Evolutionary conservation across 1,139 yeast genomes (phyloP).

Genomic region (Yamadazyma atmosphaerica): DNA sequence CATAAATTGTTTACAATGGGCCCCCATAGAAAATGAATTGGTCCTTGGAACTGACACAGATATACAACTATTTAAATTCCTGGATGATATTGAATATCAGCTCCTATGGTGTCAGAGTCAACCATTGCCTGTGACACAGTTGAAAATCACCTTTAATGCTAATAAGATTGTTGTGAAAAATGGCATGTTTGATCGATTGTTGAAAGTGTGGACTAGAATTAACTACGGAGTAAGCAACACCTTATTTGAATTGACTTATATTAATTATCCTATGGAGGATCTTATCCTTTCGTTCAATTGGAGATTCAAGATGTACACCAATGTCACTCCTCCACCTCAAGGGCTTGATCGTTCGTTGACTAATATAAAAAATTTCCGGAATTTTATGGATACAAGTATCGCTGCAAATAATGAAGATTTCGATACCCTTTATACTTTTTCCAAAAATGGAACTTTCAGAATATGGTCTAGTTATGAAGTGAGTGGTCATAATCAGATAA

Average conservation of each 20-base stretch:
- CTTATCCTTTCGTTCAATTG: constrained; percentile 58
- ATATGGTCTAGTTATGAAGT: constrained; percentile 75
- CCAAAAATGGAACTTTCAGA: constrained; percentile 56
- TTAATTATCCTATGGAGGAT: constrained; percentile 55
- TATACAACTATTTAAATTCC: constrained; percentile 55
- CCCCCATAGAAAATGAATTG: constrained; percentile 54
- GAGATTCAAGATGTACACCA: constrained; percentile 33
- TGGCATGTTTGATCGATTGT: constrained; percentile 60
- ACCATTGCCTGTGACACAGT: constrained; percentile 55
- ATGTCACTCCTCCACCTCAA: constrained; percentile 5
- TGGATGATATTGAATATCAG: constrained; percentile 36
- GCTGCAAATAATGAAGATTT: constrained; percentile 24
- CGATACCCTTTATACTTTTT: constrained; percentile 59
- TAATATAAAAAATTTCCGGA: constrained; percentile 38
- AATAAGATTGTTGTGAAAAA: constrained; percentile 61
- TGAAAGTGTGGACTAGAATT: constrained; percentile 78
- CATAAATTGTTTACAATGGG: constrained; percentile 68
- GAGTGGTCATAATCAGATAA: constrained; percentile 57
- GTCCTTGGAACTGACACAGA: constrained; percentile 56
- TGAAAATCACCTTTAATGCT: constrained; percentile 63
- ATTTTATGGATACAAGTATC: constrained; percentile 27
- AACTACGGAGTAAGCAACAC: constrained; percentile 67
- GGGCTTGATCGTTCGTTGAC: constrained; percentile 34
- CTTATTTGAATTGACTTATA: constrained; percentile 68
- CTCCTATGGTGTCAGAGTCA: constrained; percentile 58